Evolutionary conservation across 805 yeast genomes (phyloP), one percentile per base, ranked within the genome.

Genomic region (Zygotorulaspora danielsina): DNA sequence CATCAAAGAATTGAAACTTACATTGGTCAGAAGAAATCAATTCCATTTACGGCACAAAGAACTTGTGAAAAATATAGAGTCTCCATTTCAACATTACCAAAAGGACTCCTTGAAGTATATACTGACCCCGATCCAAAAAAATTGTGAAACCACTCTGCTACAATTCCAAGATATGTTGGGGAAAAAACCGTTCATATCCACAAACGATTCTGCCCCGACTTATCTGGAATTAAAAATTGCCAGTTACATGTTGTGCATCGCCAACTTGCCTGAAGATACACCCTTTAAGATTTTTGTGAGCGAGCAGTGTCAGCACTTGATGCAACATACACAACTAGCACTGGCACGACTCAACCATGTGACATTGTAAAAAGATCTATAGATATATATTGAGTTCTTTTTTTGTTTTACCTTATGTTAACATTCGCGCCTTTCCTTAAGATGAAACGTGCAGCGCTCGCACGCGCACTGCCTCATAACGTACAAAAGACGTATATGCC

Each of bases 11-110:
- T 18, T 52, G 22, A 44, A 63, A 33, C 9, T 35, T 1, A 43
- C 51, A 5, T 34, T 67, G 9, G 37, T 57, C 4, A 51, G 48
- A 16, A 55, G 73, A 36, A 60, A 64, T 34, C 60, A 59, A 18
- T 69, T 64, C 46, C 36, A 61, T 29, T 19, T 63, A 29, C 63
- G 76, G 48, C 67, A 72, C 41, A 63, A 64, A 5, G 58, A 48
- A 27, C 48, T 58, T 2, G 38, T 63, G 4, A 47, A 48, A 15
- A 43, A 17, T 35, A 27, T 45, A 28, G 44, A 27, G 7, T 33
- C 45, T 13, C 36, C 32, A 34, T 36, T 21, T 4, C 36, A 12
- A 34, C 19, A 31, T 25, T 30, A 32, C 40, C 30, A 32, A n/a
- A 8, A 42, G 26, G 26, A 31, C 16, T 33, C 25, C 6, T 27